A percentile compares a stretch with the other conserved stretches of the same genome.
phyloP scores from a whole-genome alignment of 129 eudicot genomes.

The Lonicera japonica region DNA sequence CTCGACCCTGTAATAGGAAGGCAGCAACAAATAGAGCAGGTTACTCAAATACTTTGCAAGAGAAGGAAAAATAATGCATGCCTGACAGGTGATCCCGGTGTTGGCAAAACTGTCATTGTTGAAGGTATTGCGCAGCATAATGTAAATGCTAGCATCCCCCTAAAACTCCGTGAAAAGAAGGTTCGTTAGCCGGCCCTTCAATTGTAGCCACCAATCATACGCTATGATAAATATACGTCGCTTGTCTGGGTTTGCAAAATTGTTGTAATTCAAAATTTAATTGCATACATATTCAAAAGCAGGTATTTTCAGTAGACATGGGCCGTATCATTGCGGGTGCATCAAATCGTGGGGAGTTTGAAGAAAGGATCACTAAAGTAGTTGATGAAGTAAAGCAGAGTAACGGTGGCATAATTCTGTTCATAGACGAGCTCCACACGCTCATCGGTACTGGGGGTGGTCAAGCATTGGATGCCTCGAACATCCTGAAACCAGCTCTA shows the following conservation, averaged over 20 bases:
- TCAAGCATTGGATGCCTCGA: constrained; percentile 6
- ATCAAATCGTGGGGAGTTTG: background rate
- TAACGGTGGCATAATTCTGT: constrained; percentile 2
- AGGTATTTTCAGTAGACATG: constrained; percentile 2
- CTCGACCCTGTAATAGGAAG: constrained; percentile 20
- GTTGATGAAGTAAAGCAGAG: constrained; percentile 10
- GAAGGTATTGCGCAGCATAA: constrained; percentile 15
- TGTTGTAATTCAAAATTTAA: background rate
- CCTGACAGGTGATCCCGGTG: constrained; percentile 24
- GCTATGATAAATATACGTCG: background rate
- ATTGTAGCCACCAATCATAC: background rate
- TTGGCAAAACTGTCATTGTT: constrained; percentile 19
- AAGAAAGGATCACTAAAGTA: background rate
- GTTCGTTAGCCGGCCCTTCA: background rate
- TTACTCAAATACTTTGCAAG: constrained; percentile 6
- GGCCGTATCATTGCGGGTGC: background rate
- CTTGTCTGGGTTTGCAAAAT: background rate
- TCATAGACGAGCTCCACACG: constrained; percentile 4
- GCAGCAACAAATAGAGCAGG: constrained; percentile 2
- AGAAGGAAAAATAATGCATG: constrained; percentile 13
- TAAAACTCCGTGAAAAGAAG: background rate
- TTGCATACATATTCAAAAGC: background rate
- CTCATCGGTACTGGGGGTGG: background rate
- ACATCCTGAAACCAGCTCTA: constrained; percentile 14
- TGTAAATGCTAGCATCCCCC: constrained; percentile 2